These are phyloP conservation scores for Amylostereum chailletii DNA, from an alignment of 1,284 basidiomycete species.

Conservation along the genomic window DNA sequence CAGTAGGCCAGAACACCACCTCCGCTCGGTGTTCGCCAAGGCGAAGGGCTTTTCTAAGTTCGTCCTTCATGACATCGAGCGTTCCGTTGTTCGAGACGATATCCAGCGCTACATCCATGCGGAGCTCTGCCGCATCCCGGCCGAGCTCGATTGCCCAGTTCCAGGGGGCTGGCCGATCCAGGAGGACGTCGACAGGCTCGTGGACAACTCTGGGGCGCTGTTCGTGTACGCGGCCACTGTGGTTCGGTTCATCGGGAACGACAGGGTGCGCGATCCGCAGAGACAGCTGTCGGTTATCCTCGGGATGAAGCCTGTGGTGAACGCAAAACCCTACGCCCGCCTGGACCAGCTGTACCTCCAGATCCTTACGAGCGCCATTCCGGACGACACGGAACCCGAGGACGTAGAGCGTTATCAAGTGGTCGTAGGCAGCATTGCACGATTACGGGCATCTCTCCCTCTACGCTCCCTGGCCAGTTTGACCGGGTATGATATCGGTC, in stretches of 20 bases:
- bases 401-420: not conserved
- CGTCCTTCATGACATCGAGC: not conserved
- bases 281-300: not conserved
- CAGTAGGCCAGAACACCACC: not conserved
- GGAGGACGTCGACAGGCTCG: not conserved
- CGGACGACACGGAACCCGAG: not conserved
- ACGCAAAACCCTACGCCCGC: not conserved
- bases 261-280: not conserved
- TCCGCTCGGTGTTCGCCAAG: not conserved
- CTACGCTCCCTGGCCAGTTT: not conserved
- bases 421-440: not conserved
- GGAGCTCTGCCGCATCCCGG: not conserved
- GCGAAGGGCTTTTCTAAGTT: not conserved
- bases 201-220: not conserved
- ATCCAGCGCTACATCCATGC: not conserved
- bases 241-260: not conserved
- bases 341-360: not conserved
- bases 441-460: not conserved
- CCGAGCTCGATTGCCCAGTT: not conserved
- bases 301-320: not conserved
- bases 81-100: not conserved
- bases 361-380: not conserved
- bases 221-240: slow-evolving; percentile 2
- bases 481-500: not conserved
- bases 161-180: not conserved